Conservation (phyloP, 257 asterid genomes). For the Nicotiana tabacum region DNA sequence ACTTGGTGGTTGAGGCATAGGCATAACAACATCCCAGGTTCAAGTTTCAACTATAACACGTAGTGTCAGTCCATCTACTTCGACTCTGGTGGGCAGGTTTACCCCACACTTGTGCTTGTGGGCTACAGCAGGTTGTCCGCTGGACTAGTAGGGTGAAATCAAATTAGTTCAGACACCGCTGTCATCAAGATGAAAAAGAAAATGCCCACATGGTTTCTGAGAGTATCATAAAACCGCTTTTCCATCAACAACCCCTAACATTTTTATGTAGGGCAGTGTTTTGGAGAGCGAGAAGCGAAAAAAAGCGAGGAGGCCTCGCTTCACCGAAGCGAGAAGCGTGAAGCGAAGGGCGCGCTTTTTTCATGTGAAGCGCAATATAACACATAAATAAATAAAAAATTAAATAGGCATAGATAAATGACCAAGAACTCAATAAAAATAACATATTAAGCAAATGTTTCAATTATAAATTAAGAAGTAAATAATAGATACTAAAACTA, state of each 20-base stretch:
- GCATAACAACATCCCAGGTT: background rate
- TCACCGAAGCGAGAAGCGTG: no score
- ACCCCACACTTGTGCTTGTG: background rate
- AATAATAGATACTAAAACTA: no score
- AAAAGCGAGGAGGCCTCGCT: no score
- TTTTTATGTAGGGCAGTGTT: background rate
- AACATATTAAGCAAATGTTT: no score
- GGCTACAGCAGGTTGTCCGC: background rate
- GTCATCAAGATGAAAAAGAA: background rate
- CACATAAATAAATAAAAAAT: no score
- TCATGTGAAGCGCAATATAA: no score
- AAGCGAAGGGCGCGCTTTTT: no score
- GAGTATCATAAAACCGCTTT: background rate
- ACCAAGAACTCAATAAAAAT: no score
- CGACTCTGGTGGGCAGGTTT: background rate
- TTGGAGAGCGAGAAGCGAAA: no score
- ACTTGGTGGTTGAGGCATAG: background rate
- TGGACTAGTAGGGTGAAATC: background rate
- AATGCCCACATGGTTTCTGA: background rate
- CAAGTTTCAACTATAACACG: background rate
- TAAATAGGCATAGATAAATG: no score
- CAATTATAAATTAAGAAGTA: no score
- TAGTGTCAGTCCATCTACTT: background rate
- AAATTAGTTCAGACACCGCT: background rate
- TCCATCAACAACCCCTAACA: background rate